These are phyloP conservation scores for Ogataea polymorpha DNA, from an alignment of 805 yeast genomes.

Conservation along the genomic window DNA sequence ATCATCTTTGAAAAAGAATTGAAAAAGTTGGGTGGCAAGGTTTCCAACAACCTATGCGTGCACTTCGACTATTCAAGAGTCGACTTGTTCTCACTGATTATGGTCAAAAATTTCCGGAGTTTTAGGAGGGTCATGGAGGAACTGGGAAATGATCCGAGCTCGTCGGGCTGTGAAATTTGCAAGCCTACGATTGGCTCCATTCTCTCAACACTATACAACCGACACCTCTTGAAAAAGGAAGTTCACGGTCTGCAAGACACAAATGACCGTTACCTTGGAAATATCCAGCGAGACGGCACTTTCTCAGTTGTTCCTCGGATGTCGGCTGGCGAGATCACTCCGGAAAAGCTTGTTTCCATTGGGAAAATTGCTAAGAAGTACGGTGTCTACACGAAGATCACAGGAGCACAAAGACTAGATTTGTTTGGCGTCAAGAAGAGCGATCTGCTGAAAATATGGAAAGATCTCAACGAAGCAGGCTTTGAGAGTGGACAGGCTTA, in stretches of 20 bases:
- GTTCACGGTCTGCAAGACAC: conserved; percentile 37
- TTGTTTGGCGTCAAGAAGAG: conserved; percentile 35
- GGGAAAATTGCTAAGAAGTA: conserved; percentile 34
- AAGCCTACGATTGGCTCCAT: conserved; percentile 38
- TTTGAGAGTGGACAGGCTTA: conserved; percentile 39
- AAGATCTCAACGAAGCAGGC: conserved; percentile 31
- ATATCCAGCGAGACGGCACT: conserved; percentile 38
- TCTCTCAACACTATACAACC: conserved; percentile 33
- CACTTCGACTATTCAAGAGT: conserved; percentile 36
- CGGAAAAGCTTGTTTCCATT: conserved; percentile 35
- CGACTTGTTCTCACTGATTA: conserved; percentile 34
- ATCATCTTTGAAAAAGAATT: conserved; percentile 35
- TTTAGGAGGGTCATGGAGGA: conserved; percentile 32
- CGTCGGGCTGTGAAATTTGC: conserved; percentile 38
- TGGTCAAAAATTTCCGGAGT: conserved; percentile 32
- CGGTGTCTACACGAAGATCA: conserved; percentile 35
- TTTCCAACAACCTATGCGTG: conserved; percentile 32
- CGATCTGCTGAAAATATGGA: conserved; percentile 34
- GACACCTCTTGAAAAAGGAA: conserved; percentile 30
- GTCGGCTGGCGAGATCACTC: conserved; percentile 39
- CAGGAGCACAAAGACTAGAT: conserved; percentile 37
- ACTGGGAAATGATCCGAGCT: conserved; percentile 26
- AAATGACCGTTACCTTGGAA: conserved; percentile 36
- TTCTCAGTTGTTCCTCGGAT: conserved; percentile 38
- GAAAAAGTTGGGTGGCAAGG: conserved; percentile 34